Evolutionary conservation across 129 eudicot genomes (phyloP).

Genomic region (Logfia minima): DNA sequence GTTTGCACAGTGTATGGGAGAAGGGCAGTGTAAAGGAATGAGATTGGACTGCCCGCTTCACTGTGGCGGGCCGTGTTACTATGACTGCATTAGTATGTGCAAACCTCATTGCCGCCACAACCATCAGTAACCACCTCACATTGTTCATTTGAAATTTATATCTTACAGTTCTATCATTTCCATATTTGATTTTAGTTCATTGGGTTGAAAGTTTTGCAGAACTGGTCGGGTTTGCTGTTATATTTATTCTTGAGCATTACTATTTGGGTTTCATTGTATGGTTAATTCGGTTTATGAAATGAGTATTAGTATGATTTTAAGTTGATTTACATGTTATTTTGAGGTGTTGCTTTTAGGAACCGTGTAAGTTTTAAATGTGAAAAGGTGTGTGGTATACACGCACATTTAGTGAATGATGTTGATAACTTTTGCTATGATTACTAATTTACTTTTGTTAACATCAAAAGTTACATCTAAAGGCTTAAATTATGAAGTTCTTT

Average conservation of each 20-base stretch:
- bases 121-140: background rate
- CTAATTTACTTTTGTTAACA: background rate
- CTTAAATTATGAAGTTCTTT: background rate
- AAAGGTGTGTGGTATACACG: background rate
- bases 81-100: slow-evolving; percentile 61
- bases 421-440: background rate
- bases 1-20: slow-evolving; percentile 60
- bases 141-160: background rate
- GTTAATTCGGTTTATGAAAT: slow-evolving; percentile 21
- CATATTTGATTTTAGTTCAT: background rate
- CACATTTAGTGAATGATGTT: background rate
- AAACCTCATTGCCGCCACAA: slow-evolving; percentile 47
- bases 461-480: background rate
- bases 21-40: slow-evolving; percentile 52
- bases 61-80: slow-evolving; percentile 62
- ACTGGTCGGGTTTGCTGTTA: slow-evolving; percentile 1
- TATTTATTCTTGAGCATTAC: background rate
- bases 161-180: background rate
- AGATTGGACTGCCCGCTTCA: slow-evolving; percentile 61
- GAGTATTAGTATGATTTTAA: slow-evolving; percentile 3
- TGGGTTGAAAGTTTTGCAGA: slow-evolving; percentile 11
- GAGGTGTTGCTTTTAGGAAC: slow-evolving; percentile 5
- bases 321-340: slow-evolving; percentile 9
- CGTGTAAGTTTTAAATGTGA: background rate
- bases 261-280: slow-evolving; percentile 2